These are phyloP conservation scores for Sungouiozyma ichnusensis DNA, from an alignment of 805 yeast species.

Conservation along the genomic window DNA sequence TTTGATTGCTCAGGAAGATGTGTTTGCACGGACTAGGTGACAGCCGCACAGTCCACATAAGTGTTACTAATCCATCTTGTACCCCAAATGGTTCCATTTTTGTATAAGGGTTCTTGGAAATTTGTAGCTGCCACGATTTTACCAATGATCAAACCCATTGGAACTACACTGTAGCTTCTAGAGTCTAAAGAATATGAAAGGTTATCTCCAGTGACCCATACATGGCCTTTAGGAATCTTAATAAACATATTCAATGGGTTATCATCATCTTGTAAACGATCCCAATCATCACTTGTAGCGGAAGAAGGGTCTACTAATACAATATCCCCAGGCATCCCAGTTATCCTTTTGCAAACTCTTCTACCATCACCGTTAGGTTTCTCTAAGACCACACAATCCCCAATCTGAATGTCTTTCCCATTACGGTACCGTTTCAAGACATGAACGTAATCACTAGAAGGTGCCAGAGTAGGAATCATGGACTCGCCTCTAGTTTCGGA, in stretches of 20 bases:
- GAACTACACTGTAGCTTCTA: conserved; percentile 79
- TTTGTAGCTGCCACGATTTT: conserved; percentile 67
- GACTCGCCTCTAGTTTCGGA: conserved; percentile 86
- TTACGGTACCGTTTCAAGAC: conserved; percentile 49
- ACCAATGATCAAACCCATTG: conserved; percentile 81
- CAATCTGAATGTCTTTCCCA: conserved; percentile 61
- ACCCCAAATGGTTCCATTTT: conserved; percentile 33
- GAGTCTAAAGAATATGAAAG: conserved; percentile 80
- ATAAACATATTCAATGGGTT: conserved; percentile 39
- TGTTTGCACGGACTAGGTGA: not conserved
- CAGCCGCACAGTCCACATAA: conserved; percentile 17
- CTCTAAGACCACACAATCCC: conserved; percentile 78
- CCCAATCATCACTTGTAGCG: conserved; percentile 8
- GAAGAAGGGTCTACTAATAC: conserved; percentile 70
- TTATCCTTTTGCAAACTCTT: conserved; percentile 83
- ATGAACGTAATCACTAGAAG: conserved; percentile 67
- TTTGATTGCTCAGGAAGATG: no score
- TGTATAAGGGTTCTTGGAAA: conserved; percentile 38
- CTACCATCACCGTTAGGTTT: conserved; percentile 85
- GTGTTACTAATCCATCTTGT: conserved; percentile 47
- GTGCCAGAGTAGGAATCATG: conserved; percentile 84
- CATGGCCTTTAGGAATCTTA: conserved; percentile 84
- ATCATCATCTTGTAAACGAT: conserved; percentile 10
- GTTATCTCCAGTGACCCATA: conserved; percentile 96
- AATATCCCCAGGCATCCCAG: conserved; percentile 94